Evolutionary conservation across 768 basidiomycete species (phyloP), one percentile per base, ranked within the genome.

Genomic region (Strobilomyces echinocephalus): DNA sequence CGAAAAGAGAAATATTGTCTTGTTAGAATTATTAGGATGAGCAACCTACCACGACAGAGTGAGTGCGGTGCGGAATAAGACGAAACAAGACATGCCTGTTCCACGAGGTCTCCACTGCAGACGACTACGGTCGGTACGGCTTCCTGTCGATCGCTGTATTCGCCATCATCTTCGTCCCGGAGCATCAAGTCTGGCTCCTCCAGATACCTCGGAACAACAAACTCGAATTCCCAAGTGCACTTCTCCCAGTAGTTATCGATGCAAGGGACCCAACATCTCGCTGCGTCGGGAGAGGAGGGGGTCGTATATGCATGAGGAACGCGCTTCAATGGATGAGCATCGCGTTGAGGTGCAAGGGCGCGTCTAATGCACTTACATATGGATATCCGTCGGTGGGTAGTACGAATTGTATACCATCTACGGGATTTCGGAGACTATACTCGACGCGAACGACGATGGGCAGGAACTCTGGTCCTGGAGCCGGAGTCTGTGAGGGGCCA

Each of bases 241-340:
- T 91, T 87, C 70, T 97, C 95, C 91, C 93, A 95, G 20, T 93
- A 71, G 61, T 83, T 90, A 69, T 99, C 97, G 18, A 97, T 71
- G 63, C 97, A 99, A 14, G 97, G 97, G n/a, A 97, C 86, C 97
- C 97, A 99, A 62, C 91, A 94, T 63, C 97, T 79, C n/a, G 95
- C 94, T 16, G 91, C 80, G 65, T 95, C 91, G 7, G 93, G 85
- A 8, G 86, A 87, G 0, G 90, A 88, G 1, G 93, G 86, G 5
- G 85, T 87, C 4, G 94, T 92, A 64, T 88, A 98, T 42, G 88
- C 87, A 72, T 98, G 97, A 45, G 95, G 95, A 55, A 94, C 84
- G 58, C 91, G 88, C 91, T 95, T 53, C 14, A 51, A 53, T 28
- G 26, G 12, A 53, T 69, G 35, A 70, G 60, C 54, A 52, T 47